Evolutionary conservation across 805 yeast species (phyloP), one percentile per base, ranked within the genome.

Genomic region (Candida corydali): DNA sequence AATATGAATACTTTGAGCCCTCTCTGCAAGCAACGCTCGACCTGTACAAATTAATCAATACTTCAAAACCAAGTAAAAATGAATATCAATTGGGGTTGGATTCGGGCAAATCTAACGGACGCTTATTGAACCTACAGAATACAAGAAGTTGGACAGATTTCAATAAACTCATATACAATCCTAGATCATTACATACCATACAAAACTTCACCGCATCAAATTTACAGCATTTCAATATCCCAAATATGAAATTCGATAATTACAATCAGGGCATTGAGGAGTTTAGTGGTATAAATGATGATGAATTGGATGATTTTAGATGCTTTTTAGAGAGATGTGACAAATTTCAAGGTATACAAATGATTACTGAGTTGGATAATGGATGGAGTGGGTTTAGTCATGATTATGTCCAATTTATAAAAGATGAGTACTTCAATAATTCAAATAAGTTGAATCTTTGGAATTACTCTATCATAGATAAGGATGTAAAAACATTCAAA

Each of bases 301-400:
- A 54, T 3, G 53, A 54, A 5, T 50, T 65, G 15, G 84, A 82
- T 17, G 72, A 72, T 28, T 75, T 88, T 38, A 68, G 96, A 38
- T 57, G 63, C 2, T 59, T 73, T 27, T 51, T 93, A 10, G 98
- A 91, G 52, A 73, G 76, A 41, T 80, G 93, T 53, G 97, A 93
- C 54, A 57, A 65, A 18, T 52, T 89, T 14, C 75, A 73, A 37
- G 96, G 96, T 0, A 40, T 93, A 8, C 84, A 83, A 46, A 34
- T 86, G 0, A 50, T 80, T 2, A 73, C 83, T 0, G 96, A 88
- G 36, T 46, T 81, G 3, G 95, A 86, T 51, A 69, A 77, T 16
- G 84, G 82, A 0, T 91, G 98, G 98, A 82, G 87, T 33, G 95
- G 95, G 0, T 78, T 84, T 47, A 57, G 85, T 4, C 54, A 61